These are phyloP conservation scores for Olyra latifolia DNA, from an alignment of 176 grass and related monocot species.

Conservation along the genomic window DNA sequence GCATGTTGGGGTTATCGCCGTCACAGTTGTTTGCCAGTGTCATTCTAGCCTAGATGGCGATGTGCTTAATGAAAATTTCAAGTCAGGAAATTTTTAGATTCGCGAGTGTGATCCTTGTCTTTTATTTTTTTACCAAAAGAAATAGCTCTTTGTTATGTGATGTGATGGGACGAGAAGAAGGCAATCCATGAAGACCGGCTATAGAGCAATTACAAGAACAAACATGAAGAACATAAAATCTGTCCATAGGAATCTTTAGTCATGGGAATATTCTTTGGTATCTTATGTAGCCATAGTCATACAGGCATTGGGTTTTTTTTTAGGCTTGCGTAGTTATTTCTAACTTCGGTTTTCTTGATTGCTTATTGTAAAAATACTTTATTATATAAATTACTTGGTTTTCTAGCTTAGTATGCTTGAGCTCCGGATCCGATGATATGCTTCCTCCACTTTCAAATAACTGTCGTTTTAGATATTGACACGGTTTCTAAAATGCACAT, in stretches of 20 bases:
- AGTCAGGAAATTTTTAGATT: background rate
- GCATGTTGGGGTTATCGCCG: slow-evolving; percentile 13
- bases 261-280: background rate
- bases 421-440: too few relatives aligned
- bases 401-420: background rate
- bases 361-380: background rate
- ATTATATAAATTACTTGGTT: background rate
- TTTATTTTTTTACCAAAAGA: background rate
- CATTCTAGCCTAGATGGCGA: background rate
- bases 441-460: too few relatives aligned
- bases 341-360: background rate
- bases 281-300: background rate
- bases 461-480: too few relatives aligned
- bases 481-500: too few relatives aligned
- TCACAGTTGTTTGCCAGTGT: background rate
- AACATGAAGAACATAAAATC: background rate
- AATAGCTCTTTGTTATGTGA: background rate
- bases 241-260: background rate
- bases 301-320: background rate
- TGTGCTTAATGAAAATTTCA: background rate
- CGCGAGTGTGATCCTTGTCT: background rate
- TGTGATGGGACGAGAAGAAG: background rate
- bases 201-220: background rate
- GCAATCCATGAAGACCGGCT: background rate
- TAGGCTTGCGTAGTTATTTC: background rate